Evolutionary conservation across 768 basidiomycete species (phyloP), one percentile per base, ranked within the genome.

Genomic region (Termitomyces sp.): DNA sequence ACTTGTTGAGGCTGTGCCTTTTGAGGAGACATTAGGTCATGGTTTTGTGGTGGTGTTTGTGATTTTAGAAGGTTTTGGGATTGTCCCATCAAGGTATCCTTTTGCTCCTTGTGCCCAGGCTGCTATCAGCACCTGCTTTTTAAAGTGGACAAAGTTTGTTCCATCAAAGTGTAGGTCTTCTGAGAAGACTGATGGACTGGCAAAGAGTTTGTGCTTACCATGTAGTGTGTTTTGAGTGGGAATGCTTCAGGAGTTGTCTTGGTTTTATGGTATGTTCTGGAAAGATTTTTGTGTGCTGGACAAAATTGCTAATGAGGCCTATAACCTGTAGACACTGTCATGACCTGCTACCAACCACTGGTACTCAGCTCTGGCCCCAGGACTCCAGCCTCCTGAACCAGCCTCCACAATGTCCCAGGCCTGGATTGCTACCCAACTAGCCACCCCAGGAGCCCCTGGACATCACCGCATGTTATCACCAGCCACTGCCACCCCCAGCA

Each of bases 81-180:
- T 69, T 1, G 60, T 64, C 15, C 68, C 62, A 20, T 63, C 55
- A n/a, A 69, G 55, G 50, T 67, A 69, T 37, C 62, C 64, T 20
- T 37, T 50, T 24, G 60, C 61, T 18, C 65, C 67, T 24, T 54
- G 50, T 28, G 49, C 56, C 31, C 2, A 10, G 31, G 31, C 31
- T 33, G 31, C 31, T 5, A 58, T 18, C 22, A 69, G 26, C 34
- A 34, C 34, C 15, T 5, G 5, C 4, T 54, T 61, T 48, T 59
- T 63, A 42, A 59, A 66, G 20, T 51, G 47, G 29, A 41, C 33
- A 28, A 52, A 67, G 53, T 66, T 67, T 3, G 54, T 59, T 4
- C 66, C 63, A 51, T 69, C 62, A 54, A 65, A 68, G 18, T 64
- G 57, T 13, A 61, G 58, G 4, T 56, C 51, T 13, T 65, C 64